Evolutionary conservation across 345 rosid genomes (phyloP).

Genomic region (Lenwebbia sp.): DNA sequence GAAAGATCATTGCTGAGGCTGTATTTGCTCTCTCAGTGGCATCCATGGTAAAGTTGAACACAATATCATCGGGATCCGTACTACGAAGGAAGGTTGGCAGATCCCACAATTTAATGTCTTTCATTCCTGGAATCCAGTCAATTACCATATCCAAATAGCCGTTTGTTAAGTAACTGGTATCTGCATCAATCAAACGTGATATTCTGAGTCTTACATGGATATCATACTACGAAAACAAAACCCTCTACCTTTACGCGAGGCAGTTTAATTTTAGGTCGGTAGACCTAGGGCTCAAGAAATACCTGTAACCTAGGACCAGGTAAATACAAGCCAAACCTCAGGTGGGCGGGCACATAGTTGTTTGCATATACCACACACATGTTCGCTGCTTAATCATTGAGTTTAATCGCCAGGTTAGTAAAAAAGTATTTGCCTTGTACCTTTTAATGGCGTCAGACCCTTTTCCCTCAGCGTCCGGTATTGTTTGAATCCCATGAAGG

Average conservation of each 20-base stretch:
- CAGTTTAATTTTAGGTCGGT: too few species aligned
- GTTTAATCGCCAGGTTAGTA: too few species aligned
- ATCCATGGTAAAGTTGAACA: slow-evolving; percentile 2
- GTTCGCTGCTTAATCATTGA: too few species aligned
- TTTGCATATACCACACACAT: too few species aligned
- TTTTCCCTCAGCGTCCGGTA: neutral
- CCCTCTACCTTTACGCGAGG: too few species aligned
- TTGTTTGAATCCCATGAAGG: neutral
- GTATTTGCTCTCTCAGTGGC: neutral
- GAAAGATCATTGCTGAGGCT: neutral
- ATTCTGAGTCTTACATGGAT: too few species aligned
- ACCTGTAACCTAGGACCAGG: too few species aligned
- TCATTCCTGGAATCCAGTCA: slow-evolving; percentile 14
- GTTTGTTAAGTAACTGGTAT: slow-evolving; percentile 4
- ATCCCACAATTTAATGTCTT: slow-evolving; percentile 3
- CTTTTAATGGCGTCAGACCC: neutral
- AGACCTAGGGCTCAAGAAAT: too few species aligned
- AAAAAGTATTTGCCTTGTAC: neutral
- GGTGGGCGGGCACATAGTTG: too few species aligned
- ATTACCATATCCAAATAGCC: slow-evolving; percentile 6
- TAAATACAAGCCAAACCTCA: too few species aligned
- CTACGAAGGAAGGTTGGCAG: slow-evolving; percentile 3
- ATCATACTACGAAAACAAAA: too few species aligned
- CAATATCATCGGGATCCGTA: slow-evolving; percentile 1
- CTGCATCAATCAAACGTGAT: neutral